Percentiles rank a stretch among this genome's conserved stretches.
Conservation (phyloP, 176 grass and related monocot species). For the Rhynchospora tenuis region DNA sequence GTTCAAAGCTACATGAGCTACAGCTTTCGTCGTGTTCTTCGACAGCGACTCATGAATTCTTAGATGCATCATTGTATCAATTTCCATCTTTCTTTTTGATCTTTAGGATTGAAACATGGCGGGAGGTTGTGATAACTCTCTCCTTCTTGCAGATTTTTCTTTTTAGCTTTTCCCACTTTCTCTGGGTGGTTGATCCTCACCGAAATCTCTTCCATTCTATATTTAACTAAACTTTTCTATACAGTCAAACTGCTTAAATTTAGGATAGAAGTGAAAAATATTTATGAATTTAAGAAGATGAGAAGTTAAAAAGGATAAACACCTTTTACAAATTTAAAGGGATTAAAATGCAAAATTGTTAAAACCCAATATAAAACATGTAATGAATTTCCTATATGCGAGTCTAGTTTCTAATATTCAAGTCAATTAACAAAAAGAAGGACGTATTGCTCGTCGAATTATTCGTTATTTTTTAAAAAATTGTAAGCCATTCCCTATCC, state of each 20-base stretch:
- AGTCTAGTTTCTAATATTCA: not conserved
- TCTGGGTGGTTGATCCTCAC: not conserved
- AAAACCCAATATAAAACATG: not conserved
- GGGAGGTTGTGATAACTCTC: not conserved
- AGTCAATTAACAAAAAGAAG: not conserved
- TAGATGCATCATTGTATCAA: not conserved
- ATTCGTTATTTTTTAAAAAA: not conserved
- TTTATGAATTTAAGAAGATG: not conserved
- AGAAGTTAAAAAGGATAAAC: not conserved
- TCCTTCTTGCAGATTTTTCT: not conserved
- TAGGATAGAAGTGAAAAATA: not conserved
- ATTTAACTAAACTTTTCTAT: not conserved
- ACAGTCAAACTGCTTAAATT: not conserved
- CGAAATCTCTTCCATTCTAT: not conserved
- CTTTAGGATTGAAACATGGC: slow-evolving; percentile 1
- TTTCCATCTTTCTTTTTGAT: not conserved
- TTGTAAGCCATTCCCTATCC: not conserved
- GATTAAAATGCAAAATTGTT: not conserved
- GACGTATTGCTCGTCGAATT: not conserved
- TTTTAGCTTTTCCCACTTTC: not conserved
- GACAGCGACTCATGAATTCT: not conserved
- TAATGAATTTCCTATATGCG: not conserved
- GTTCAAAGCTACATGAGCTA: not conserved
- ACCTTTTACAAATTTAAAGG: not conserved
- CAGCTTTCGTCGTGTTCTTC: slow-evolving; percentile 11